A percentile compares a stretch with the other conserved stretches of the same genome.
phyloP scores from a whole-genome alignment of 306 rosid genomes.

The Potentilla sterilis region DNA sequence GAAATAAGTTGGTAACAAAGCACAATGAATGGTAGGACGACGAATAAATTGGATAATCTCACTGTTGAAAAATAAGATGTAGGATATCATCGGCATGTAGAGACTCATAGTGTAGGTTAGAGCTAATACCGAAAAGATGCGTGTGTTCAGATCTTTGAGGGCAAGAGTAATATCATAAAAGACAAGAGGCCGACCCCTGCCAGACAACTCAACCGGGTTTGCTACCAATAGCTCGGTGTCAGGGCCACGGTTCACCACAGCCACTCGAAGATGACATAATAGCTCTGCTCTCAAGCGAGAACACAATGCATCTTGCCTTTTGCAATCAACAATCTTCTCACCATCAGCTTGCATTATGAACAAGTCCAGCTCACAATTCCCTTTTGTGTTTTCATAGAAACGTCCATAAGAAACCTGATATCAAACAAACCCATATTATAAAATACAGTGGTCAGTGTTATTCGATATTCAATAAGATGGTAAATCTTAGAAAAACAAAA shows the following conservation, averaged over 20 bases:
- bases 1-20: constrained; percentile 1
- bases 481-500: too few relatives aligned
- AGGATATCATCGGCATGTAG: background rate
- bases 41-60: background rate
- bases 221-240: constrained; percentile 63
- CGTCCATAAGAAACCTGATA: constrained; percentile 51
- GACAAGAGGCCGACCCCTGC: constrained; percentile 59
- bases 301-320: constrained; percentile 42
- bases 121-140: constrained; percentile 46
- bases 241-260: constrained; percentile 53
- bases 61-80: background rate
- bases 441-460: background rate
- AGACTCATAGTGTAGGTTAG: background rate
- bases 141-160: constrained; percentile 37
- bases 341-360: constrained; percentile 53
- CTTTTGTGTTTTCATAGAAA: constrained; percentile 36
- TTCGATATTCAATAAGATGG: background rate
- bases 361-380: constrained; percentile 51
- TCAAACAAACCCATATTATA: background rate
- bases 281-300: constrained; percentile 57
- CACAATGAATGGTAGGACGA: background rate
- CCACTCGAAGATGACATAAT: constrained; percentile 47
- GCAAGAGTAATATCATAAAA: constrained; percentile 53
- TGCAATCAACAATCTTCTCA: constrained; percentile 42
- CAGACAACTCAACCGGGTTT: constrained; percentile 59